Base-by-base conservation (phyloP, 352 stramenopile species). In the Globisporangium irregulare region DNA sequence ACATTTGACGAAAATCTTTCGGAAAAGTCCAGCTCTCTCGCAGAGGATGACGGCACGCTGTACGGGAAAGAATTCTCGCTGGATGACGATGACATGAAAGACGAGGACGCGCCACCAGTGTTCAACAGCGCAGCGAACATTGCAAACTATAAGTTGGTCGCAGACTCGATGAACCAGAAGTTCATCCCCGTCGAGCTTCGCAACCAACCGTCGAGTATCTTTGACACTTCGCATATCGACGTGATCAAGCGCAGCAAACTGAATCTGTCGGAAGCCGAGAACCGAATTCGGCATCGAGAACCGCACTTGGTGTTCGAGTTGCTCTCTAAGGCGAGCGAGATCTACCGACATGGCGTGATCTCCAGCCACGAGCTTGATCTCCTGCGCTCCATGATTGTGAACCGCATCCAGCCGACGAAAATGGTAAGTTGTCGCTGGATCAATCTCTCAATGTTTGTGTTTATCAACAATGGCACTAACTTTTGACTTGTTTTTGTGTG, bases 221-320 rank as follows among this genome's bases (percentile, higher is more conserved):
- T 90, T 51, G 81, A 80, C 51, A 91, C 79, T n/a, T 73, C 82
- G 24, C 83, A 91, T 58, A 92, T 92, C 69, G 86, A 91, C 64
- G 82, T 91, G 10, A 92, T 94, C 64, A 91, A 91, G 67, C 80
- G 84, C 54, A 93, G 84, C 73, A 94, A 93, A 50, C 72, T 94
- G 46, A 77, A 95, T 68, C 60, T 95, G 38, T 85, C 77, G 0
- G 86, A 93, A 63, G 87, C 87, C 0, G 87, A 94, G 66, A 91
- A 94, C 51, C 82, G 87, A 4, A 95, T 95, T 70, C 86, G 85
- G 2, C 84, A 92, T 67, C 83, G 87, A 6, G 87, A 95, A 51
- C 87, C 86, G 43, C 87, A 95, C 71, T 75, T 92, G 25, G 81
- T 93, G 43, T 92, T 95, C 67, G 87, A 92, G 36, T 65, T 92